Evolutionary conservation across 768 basidiomycete species (phyloP), one percentile per base, ranked within the genome.

Genomic region (Suillus placidus): DNA sequence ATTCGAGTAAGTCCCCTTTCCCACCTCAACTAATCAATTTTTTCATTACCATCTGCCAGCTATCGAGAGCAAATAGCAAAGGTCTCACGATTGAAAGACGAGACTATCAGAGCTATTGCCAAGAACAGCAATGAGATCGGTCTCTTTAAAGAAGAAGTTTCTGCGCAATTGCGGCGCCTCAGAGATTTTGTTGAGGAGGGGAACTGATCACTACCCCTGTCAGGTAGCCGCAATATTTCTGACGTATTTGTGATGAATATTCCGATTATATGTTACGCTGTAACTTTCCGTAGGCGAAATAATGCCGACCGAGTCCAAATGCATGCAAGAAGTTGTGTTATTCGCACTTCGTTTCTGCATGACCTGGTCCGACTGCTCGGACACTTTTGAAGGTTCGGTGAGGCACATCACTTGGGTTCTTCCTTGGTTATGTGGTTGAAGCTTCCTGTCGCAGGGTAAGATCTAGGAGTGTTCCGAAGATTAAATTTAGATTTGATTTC

Each of bases 101-200:
- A 93, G 70, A 93, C 91, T 0, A 85, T 92, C 54, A 87, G 91
- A 0, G 89, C 89, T 20, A 92, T 94, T 66, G 85, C 91, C 65
- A 94, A 93, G 82, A 93, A 89, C 75, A 90, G 90, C 71, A 91
- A 90, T 67, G 93, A 94, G 67, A 91, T 93, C 42, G 90, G 88
- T 18, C 83, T 87, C 71, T 93, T 94, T 81, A 93, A 93, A 77
- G 86, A 89, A 62, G 89, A 90, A 65, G 87, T 93, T 14, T 90
- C 91, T 51, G 84, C 84, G 62, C 87, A 88, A 70, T 82, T 94
- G 35, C 82, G 84, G 69, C 85, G 89, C 68, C 80, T 93, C 45
- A 84, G 86, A 70, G 86, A 88, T 64, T 89, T 89, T 72, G 88
- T 89, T 5, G 90, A 87, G 81, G 78, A 80, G 57, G 81, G 81